Evolutionary conservation across 1,139 yeast genomes (phyloP).

Genomic region (Saccharomyces pastorianus): DNA sequence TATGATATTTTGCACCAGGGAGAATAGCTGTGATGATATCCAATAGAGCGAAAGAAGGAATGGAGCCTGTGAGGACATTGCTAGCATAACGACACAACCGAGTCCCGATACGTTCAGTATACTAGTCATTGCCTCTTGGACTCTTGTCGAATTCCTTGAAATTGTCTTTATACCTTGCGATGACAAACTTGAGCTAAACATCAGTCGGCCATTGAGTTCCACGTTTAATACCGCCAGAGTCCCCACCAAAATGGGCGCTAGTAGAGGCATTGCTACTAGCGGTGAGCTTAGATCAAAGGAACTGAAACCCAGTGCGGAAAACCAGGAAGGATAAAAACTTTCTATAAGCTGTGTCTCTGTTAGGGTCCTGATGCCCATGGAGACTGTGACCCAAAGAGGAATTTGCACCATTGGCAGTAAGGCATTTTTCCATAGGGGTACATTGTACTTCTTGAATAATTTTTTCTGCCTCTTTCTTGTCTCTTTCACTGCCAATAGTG

Average conservation of each 20-base stretch:
- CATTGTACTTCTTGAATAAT: conserved; percentile 55
- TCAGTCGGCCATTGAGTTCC: conserved; percentile 65
- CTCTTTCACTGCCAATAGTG: conserved; percentile 67
- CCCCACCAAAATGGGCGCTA: conserved; percentile 67
- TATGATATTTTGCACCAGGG: conserved; percentile 65
- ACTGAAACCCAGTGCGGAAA: background rate
- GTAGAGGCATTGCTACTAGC: conserved; percentile 23
- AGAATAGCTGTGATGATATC: conserved; percentile 74
- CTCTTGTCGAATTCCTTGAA: conserved; percentile 16
- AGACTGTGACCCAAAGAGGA: conserved; percentile 81
- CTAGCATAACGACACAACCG: conserved; percentile 74
- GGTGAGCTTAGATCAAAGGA: conserved; percentile 30
- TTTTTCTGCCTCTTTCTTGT: conserved; percentile 62
- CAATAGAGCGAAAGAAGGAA: conserved; percentile 73
- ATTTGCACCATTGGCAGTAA: conserved; percentile 70
- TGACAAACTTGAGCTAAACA: conserved; percentile 34
- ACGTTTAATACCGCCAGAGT: conserved; percentile 63
- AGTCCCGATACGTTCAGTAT: conserved; percentile 59
- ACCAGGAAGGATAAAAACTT: conserved; percentile 6
- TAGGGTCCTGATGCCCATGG: conserved; percentile 64
- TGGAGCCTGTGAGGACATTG: conserved; percentile 79
- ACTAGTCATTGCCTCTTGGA: conserved; percentile 34
- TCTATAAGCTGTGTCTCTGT: conserved; percentile 37
- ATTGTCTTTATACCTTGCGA: conserved; percentile 21
- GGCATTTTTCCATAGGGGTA: conserved; percentile 75